These are phyloP conservation scores for Lentinus brumalis DNA, from an alignment of 768 basidiomycete species.

Conservation along the genomic window DNA sequence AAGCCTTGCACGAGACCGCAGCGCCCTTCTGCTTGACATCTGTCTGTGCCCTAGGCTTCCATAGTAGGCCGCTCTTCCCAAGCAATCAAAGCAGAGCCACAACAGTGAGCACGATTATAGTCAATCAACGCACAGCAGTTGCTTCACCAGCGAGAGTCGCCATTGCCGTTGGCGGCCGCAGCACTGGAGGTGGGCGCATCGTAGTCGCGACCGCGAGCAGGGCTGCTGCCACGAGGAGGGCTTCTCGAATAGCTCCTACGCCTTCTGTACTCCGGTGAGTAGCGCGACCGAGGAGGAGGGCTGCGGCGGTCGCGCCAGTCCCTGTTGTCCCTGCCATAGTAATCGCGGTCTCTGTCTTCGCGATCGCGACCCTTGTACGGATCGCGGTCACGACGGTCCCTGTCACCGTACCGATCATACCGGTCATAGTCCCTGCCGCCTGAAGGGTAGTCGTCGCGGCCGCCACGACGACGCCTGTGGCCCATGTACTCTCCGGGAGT, in stretches of 20 bases:
- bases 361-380: slow-evolving; percentile 47
- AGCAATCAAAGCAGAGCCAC: slow-evolving; percentile 29
- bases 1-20: slow-evolving; percentile 26
- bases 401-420: slow-evolving; percentile 49
- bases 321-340: slow-evolving; percentile 67
- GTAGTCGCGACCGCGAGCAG: slow-evolving; percentile 44
- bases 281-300: slow-evolving; percentile 63
- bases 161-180: slow-evolving; percentile 37
- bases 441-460: slow-evolving; percentile 39
- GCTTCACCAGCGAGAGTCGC: slow-evolving; percentile 64
- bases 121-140: slow-evolving; percentile 19
- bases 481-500: slow-evolving; percentile 99
- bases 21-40: slow-evolving; percentile 29
- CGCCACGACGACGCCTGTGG: slow-evolving; percentile 59
- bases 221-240: slow-evolving; percentile 74
- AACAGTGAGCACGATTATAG: slow-evolving; percentile 21
- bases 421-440: slow-evolving; percentile 38
- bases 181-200: slow-evolving; percentile 42
- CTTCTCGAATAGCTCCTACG: slow-evolving; percentile 80
- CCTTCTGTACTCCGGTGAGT: slow-evolving; percentile 77
- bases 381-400: slow-evolving; percentile 50
- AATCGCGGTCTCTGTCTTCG: slow-evolving; percentile 50
- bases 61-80: slow-evolving; percentile 24
- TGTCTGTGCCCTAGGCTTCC: slow-evolving; percentile 35
- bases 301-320: slow-evolving; percentile 85